phyloP scores from a whole-genome alignment of 2,329 filamentous ascomycete genomes.

The Aureobasidium leucospermi region DNA sequence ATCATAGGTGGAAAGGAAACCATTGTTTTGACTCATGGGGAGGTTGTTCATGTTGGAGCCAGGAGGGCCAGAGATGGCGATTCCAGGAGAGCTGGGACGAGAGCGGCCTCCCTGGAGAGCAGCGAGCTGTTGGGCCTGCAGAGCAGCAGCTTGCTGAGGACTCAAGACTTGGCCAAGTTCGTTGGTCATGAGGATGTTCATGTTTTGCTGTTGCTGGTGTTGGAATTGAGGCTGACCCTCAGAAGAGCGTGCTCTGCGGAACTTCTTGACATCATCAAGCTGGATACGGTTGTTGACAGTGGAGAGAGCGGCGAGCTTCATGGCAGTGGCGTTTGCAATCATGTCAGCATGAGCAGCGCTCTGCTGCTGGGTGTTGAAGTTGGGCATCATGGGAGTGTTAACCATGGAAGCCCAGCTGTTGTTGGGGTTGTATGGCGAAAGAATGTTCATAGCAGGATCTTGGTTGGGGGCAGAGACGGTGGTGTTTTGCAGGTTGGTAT shows the following conservation, averaged over 20 bases:
- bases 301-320: slow-evolving; percentile 94
- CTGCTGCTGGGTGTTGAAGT: slow-evolving; percentile 57
- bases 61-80: slow-evolving; percentile 64
- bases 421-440: slow-evolving; percentile 77
- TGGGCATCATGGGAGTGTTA: slow-evolving; percentile 91
- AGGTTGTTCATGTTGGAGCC: slow-evolving; percentile 51
- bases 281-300: slow-evolving; percentile 98
- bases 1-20: slow-evolving; percentile 86
- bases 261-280: slow-evolving; percentile 93
- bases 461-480: slow-evolving; percentile 69
- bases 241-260: slow-evolving; percentile 81
- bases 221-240: slow-evolving; percentile 58
- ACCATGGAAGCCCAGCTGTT: slow-evolving; percentile 98
- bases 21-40: slow-evolving; percentile 85
- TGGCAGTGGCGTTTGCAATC: slow-evolving; percentile 96
- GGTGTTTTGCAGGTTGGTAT: slow-evolving; percentile 71
- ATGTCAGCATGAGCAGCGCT: slow-evolving; percentile 77
- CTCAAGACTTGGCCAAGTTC: slow-evolving; percentile 83
- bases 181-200: slow-evolving; percentile 79
- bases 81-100: slow-evolving; percentile 79
- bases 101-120: slow-evolving; percentile 70
- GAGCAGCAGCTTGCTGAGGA: slow-evolving; percentile 43
- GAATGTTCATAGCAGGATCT: slow-evolving; percentile 58
- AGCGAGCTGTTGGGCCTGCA: slow-evolving; percentile 70
- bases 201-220: slow-evolving; percentile 45